Conservation (phyloP, 2,329 filamentous ascomycete species). For the Aspergillus uvarum region DNA sequence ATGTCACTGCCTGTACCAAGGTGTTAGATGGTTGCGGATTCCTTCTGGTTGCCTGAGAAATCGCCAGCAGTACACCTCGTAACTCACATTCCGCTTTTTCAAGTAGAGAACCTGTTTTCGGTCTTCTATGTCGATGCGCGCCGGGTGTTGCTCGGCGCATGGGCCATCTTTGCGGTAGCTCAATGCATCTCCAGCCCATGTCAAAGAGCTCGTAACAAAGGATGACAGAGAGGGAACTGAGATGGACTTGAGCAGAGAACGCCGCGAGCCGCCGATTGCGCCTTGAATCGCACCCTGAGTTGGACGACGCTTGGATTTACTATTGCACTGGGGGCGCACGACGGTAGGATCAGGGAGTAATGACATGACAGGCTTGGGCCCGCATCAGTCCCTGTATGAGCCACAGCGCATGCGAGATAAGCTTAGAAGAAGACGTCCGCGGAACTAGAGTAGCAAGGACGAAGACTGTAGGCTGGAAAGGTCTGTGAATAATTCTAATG, state of each 20-base stretch:
- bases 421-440: background rate
- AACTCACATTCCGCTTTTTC: conserved; percentile 64
- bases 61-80: background rate
- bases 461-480: background rate
- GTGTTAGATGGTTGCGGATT: background rate
- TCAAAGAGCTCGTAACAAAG: conserved; percentile 34
- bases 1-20: conserved; percentile 59
- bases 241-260: conserved; percentile 26
- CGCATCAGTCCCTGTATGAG: background rate
- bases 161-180: conserved; percentile 53
- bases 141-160: conserved; percentile 51
- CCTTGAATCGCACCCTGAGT: conserved; percentile 8
- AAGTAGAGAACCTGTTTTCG: conserved; percentile 63
- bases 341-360: conserved; percentile 11
- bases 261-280: conserved; percentile 8
- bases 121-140: conserved; percentile 53
- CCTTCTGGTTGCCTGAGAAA: too few species aligned
- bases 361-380: conserved; percentile 5
- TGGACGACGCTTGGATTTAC: conserved; percentile 19
- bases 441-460: background rate
- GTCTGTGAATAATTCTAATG: background rate
- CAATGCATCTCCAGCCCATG: conserved; percentile 37
- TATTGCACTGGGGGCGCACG: conserved; percentile 23
- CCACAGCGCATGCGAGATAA: background rate
- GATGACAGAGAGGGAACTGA: conserved; percentile 36